Conservation (phyloP, 768 basidiomycete species). For the Glaciozyma martinii region DNA sequence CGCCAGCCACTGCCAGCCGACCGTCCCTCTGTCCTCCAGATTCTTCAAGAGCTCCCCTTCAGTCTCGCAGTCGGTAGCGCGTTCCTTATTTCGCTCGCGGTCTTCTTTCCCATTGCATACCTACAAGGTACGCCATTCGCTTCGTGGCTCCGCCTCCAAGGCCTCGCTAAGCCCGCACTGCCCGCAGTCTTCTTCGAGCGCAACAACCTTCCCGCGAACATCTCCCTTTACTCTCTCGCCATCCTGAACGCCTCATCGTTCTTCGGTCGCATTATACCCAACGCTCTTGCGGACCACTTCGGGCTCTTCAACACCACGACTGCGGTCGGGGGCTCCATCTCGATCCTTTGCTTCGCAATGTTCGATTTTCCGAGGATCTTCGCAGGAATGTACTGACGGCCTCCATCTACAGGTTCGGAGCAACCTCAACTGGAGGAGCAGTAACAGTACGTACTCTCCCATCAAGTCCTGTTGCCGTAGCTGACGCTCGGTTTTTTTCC, state of each 20-base stretch:
- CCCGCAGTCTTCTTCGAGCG: not conserved
- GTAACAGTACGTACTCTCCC: not conserved
- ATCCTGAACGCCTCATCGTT: conserved; percentile 60
- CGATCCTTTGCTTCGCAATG: not conserved
- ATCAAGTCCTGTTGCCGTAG: too few species aligned
- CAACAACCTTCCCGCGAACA: conserved; percentile 18
- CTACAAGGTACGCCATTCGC: not conserved
- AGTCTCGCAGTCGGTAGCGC: too few species aligned
- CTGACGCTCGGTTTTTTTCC: too few species aligned
- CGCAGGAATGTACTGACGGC: not conserved
- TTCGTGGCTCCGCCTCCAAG: too few species aligned
- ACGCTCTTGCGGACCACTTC: conserved; percentile 31
- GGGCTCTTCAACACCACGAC: not conserved
- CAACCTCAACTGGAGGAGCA: not conserved
- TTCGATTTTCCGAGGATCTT: not conserved
- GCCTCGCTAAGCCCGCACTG: not conserved
- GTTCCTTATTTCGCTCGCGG: too few species aligned
- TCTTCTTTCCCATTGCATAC: too few species aligned
- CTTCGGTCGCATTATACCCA: conserved; percentile 53
- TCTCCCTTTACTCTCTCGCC: conserved; percentile 41
- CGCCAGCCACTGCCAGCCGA: too few species aligned
- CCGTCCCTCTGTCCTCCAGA: too few species aligned
- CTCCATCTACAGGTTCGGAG: not conserved
- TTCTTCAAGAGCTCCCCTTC: too few species aligned
- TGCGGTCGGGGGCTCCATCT: not conserved